These are phyloP conservation scores for Aspergillus cavernicola DNA, from an alignment of 495 filamentous ascomycete species.

Conservation along the genomic window DNA sequence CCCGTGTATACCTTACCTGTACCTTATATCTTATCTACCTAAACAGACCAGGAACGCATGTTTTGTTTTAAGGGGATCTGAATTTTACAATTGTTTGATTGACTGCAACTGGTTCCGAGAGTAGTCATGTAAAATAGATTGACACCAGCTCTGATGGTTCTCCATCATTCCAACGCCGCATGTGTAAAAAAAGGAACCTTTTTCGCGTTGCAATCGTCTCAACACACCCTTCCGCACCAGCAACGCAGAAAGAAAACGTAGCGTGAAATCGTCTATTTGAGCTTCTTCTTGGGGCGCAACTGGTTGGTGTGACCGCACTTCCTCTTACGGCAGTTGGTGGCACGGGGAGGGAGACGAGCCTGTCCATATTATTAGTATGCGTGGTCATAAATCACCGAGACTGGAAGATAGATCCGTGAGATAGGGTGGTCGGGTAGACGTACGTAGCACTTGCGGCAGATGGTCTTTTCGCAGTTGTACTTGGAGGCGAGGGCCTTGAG, in stretches of 20 bases:
- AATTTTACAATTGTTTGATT: constrained; percentile 41
- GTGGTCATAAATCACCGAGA: background rate
- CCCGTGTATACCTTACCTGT: background rate
- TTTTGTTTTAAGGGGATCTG: constrained; percentile 15
- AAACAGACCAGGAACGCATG: constrained; percentile 2
- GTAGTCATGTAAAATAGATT: constrained; percentile 38
- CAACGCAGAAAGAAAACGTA: constrained; percentile 43
- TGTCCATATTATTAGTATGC: constrained; percentile 24
- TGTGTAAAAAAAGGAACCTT: constrained; percentile 26
- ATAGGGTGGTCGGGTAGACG: constrained; percentile 27
- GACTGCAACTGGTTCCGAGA: constrained; percentile 41
- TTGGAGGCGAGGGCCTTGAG: constrained; percentile 97
- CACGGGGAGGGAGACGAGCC: constrained; percentile 95
- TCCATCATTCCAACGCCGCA: constrained; percentile 48
- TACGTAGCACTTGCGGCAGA: constrained; percentile 99
- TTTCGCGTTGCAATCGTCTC: constrained; percentile 42
- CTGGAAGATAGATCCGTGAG: background rate
- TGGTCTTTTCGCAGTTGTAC: constrained; percentile 99
- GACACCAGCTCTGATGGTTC: constrained; percentile 40
- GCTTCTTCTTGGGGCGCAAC: constrained; percentile 99
- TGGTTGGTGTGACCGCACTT: constrained; percentile 99
- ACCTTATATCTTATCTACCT: constrained; percentile 10
- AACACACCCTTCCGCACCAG: constrained; percentile 33
- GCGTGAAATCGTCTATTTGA: constrained; percentile 72
- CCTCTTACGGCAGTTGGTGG: constrained; percentile 99